Evolutionary conservation across 768 basidiomycete species (phyloP).

Genomic region (Suillus hirtellus): DNA sequence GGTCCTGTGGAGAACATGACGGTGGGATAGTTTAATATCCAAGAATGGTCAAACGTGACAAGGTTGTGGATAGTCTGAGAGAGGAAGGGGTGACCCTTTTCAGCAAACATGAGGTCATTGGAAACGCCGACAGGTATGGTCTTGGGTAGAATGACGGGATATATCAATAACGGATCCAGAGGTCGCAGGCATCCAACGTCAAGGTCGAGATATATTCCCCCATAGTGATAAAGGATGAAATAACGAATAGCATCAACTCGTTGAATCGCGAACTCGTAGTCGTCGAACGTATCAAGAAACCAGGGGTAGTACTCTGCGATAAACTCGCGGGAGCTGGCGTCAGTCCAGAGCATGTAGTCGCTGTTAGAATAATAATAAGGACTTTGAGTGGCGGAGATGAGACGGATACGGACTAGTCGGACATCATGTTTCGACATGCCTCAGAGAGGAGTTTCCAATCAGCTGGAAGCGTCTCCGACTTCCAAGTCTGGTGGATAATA

Average conservation of each 20-base stretch:
- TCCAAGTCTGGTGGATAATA: slow-evolving; percentile 99
- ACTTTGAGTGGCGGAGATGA: slow-evolving; percentile 13
- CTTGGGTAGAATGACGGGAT: slow-evolving; percentile 87
- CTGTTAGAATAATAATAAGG: slow-evolving; percentile 42
- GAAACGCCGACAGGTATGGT: slow-evolving; percentile 97
- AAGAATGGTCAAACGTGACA: slow-evolving; percentile 88
- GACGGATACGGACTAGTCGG: slow-evolving; percentile 80
- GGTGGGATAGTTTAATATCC: slow-evolving; percentile 96
- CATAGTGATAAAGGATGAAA: slow-evolving; percentile 94
- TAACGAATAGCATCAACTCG: slow-evolving; percentile 98
- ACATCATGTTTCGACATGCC: slow-evolving; percentile 87
- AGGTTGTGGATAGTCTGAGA: slow-evolving; percentile 92
- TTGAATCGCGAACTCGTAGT: slow-evolving; percentile 89
- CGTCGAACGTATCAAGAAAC: slow-evolving; percentile 93
- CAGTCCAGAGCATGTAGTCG: slow-evolving; percentile 98
- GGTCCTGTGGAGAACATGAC: slow-evolving; percentile 99
- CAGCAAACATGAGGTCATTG: slow-evolving; percentile 95
- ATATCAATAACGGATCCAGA: slow-evolving; percentile 82
- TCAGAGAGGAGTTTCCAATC: slow-evolving; percentile 82
- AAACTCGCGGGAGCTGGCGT: slow-evolving; percentile 85
- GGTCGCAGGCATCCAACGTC: slow-evolving; percentile 92
- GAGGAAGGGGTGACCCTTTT: slow-evolving; percentile 84
- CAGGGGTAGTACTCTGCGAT: slow-evolving; percentile 86
- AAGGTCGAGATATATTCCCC: slow-evolving; percentile 94
- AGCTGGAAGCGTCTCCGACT: slow-evolving; percentile 79